phyloP scores from a whole-genome alignment of 345 rosid species.

The Geranium brycei region DNA sequence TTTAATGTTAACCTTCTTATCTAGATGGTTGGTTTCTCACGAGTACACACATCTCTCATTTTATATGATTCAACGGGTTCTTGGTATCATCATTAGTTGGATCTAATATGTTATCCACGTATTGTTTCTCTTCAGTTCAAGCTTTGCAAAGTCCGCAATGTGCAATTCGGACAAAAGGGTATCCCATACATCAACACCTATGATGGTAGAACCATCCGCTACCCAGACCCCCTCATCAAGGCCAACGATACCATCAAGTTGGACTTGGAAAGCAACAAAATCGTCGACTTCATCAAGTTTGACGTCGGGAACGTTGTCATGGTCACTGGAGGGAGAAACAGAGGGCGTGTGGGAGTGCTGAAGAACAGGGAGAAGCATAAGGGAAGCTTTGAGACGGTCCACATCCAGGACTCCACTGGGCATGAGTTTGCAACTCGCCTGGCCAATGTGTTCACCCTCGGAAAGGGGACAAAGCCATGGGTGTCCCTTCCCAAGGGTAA shows the following conservation, averaged over 20 bases:
- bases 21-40: no score
- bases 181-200: constrained; percentile 2
- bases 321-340: constrained; percentile 2
- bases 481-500: constrained; percentile 1
- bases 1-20: no score
- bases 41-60: background rate
- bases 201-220: constrained; percentile 1
- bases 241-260: constrained; percentile 1
- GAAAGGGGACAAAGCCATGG: constrained; percentile 2
- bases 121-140: constrained; percentile 1
- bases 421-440: constrained; percentile 3
- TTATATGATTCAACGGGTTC: background rate
- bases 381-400: constrained; percentile 5
- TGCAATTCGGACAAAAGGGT: constrained; percentile 1
- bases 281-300: background rate
- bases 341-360: constrained; percentile 1
- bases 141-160: constrained; percentile 1
- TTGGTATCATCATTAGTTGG: background rate
- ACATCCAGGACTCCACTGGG: constrained; percentile 1
- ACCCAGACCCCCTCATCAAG: constrained; percentile 1
- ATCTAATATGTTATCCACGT: background rate
- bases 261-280: background rate
- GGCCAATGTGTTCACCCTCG: constrained; percentile 2
- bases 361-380: constrained; percentile 4
- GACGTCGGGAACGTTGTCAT: background rate